A percentile compares a stretch with the other conserved stretches of the same genome.
Evolutionary conservation across 176 grass and related monocot species (phyloP).

Genomic region (Avena insularis): DNA sequence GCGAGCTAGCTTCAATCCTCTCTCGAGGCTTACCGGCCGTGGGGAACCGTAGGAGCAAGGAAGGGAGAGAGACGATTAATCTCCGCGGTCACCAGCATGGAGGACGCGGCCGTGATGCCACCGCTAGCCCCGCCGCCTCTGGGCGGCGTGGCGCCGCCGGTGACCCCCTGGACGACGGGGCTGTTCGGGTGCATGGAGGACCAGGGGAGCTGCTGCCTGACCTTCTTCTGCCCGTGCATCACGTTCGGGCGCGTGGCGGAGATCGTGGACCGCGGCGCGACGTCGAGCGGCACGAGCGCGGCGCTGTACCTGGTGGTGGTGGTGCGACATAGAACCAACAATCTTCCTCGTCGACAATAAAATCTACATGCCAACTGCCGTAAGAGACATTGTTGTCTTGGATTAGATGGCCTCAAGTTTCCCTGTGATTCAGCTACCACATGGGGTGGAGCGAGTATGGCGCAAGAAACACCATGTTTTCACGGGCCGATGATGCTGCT

Average conservation of each 20-base stretch:
- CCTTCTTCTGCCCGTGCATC: background rate
- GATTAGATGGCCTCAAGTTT: too few relatives aligned
- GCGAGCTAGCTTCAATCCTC: too few relatives aligned
- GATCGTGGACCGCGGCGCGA: background rate
- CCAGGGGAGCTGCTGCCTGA: background rate
- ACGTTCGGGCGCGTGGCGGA: conserved; percentile 13
- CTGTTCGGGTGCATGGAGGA: conserved; percentile 1
- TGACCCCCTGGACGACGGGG: background rate
- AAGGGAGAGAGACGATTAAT: background rate
- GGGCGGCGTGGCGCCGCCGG: background rate
- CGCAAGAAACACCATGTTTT: too few relatives aligned
- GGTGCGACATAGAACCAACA: too few relatives aligned
- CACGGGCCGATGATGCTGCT: background rate
- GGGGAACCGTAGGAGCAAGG: background rate
- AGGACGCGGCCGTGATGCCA: background rate
- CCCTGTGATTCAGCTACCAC: background rate
- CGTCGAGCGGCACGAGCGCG: background rate
- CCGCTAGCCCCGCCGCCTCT: background rate
- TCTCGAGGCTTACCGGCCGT: background rate
- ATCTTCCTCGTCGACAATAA: too few relatives aligned
- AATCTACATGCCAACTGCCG: too few relatives aligned
- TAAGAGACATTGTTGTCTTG: background rate
- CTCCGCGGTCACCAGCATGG: background rate
- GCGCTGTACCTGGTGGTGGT: background rate
- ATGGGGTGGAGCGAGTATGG: background rate